Evolutionary conservation across 2,329 filamentous ascomycete genomes (phyloP).

Genomic region (Aureobasidium melanogenum): DNA sequence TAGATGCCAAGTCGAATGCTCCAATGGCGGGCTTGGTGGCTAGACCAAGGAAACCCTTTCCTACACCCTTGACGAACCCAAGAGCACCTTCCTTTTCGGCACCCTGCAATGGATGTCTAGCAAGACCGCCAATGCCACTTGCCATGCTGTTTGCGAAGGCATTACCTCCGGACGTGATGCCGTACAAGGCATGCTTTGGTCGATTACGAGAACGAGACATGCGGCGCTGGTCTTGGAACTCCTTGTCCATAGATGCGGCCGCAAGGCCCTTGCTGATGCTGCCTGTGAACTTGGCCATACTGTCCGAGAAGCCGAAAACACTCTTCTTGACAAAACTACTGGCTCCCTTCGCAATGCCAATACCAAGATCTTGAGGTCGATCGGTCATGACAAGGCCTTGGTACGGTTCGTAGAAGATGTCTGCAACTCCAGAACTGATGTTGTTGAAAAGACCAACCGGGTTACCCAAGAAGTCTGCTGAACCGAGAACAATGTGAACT

Average conservation of each 20-base stretch:
- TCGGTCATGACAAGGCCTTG: constrained; percentile 96
- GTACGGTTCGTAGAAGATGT: constrained; percentile 99
- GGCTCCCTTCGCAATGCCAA: constrained; percentile 92
- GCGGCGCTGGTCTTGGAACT: constrained; percentile 92
- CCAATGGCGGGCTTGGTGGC: constrained; percentile 96
- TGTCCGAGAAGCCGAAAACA: constrained; percentile 94
- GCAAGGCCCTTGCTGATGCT: constrained; percentile 94
- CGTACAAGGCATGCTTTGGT: constrained; percentile 94
- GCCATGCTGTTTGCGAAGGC: constrained; percentile 88
- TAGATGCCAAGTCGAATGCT: constrained; percentile 92
- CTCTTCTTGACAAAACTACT: constrained; percentile 98
- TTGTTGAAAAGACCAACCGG: constrained; percentile 98
- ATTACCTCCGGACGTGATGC: constrained; percentile 90
- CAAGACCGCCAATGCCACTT: constrained; percentile 86
- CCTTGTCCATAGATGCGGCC: constrained; percentile 92
- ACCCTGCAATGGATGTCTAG: constrained; percentile 86
- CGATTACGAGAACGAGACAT: constrained; percentile 89
- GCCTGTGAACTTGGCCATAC: constrained; percentile 94
- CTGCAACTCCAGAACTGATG: constrained; percentile 90
- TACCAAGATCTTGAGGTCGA: constrained; percentile 84
- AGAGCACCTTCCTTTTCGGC: constrained; percentile 90
- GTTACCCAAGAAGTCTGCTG: constrained; percentile 94
- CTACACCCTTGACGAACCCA: constrained; percentile 95
- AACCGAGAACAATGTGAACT: constrained; percentile 93
- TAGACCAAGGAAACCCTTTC: constrained; percentile 88